These are phyloP conservation scores for Hanseniaspora jakobsenii DNA, from an alignment of 805 yeast species.

Conservation along the genomic window DNA sequence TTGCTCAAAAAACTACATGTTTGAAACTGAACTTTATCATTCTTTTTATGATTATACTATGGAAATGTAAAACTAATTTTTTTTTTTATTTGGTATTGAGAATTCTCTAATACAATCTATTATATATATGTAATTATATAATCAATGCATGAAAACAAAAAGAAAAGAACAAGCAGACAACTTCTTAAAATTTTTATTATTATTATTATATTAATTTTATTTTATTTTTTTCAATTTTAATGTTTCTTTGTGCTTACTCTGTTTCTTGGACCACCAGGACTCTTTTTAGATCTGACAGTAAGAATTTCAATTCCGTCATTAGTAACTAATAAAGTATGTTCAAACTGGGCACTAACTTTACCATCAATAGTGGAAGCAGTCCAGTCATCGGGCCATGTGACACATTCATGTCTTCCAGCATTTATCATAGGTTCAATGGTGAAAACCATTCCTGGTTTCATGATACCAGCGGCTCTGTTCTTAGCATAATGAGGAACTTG, in stretches of 20 bases:
- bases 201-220: neutral
- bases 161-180: too few relatives aligned
- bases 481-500: constrained; percentile 88
- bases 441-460: constrained; percentile 91
- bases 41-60: too few relatives aligned
- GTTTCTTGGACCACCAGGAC: constrained; percentile 80
- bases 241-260: constrained; percentile 30
- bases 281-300: constrained; percentile 62
- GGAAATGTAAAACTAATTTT: too few relatives aligned
- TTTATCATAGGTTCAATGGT: constrained; percentile 97
- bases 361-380: constrained; percentile 89
- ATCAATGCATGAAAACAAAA: too few relatives aligned
- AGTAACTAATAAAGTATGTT: constrained; percentile 84
- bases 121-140: too few relatives aligned
- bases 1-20: neutral
- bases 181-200: too few relatives aligned
- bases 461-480: constrained; percentile 85
- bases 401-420: constrained; percentile 67
- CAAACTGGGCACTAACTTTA: constrained; percentile 81
- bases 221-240: neutral
- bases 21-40: neutral
- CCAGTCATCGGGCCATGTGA: constrained; percentile 97
- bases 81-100: too few relatives aligned
- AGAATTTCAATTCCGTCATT: constrained; percentile 87
- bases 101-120: too few relatives aligned